Evolutionary conservation across 1,284 basidiomycete species (phyloP), one percentile per base, ranked within the genome.

Genomic region (Omphalotus olearius): DNA sequence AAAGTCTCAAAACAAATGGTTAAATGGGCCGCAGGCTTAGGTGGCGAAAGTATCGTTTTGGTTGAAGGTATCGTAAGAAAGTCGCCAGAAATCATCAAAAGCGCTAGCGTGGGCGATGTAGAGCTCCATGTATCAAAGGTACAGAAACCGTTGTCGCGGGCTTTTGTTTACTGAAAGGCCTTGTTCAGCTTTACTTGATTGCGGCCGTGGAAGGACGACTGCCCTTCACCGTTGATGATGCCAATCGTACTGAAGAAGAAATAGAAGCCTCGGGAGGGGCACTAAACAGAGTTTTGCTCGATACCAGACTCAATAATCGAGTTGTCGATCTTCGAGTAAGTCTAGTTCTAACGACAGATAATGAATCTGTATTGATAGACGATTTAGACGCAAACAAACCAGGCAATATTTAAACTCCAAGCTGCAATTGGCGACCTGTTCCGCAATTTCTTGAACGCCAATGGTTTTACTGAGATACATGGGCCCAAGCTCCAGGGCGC

Each of bases 1-100:
- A 88, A 87, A 63, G 80, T 99, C 14, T 98, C 93, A 58, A 97
- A 95, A 69, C 94, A 97, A 69, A 99, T 99, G 97, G 82, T 93
- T 51, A 98, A 96, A 71, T 99, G 91, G 88, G 83, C 88, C 14
- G 84, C 85, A 17, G 66, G 81, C 37, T 74, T 99, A 46, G 75
- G 86, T 35, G 78, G 84, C 58, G 97, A 99, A 73, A 92, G 90
- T 53, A 94, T 99, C 60, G 90, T 99, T 7, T 82, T 94, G 30
- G 88, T 98, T 7, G 88, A 97, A 70, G 88, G 87, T 39, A 69
- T 79, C 52, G 88, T 96, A 39, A 85, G 87, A 66, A 88, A 88
- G 64, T 84, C 92, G n/a, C 80, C 85, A 5, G 90, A 92, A 65
- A 83, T 82, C 25, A 89, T 98, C 72, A 96, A 96, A 72, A 93